Evolutionary conservation across 208 protist species (phyloP), one percentile per base, ranked within the genome.

Genomic region (Crithidia thermophila): DNA sequence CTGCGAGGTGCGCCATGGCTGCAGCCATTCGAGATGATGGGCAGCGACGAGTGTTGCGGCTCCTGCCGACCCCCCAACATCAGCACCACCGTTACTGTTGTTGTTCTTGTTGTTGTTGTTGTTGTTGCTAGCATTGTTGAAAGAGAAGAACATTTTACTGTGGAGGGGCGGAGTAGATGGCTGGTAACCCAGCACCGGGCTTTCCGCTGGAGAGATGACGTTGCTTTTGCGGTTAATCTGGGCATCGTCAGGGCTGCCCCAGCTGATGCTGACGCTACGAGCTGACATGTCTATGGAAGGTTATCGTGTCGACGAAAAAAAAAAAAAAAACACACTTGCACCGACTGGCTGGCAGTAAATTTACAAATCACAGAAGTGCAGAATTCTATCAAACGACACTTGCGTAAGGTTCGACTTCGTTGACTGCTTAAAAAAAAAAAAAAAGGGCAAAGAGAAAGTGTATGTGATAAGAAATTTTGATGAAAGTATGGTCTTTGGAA

Each of bases 1-100:
- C 42, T 71, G 46, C 28, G 77, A 60, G 7, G 72, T 77, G 47
- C 82, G 82, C 85, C 85, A 91, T 31, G 77, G 73, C 70, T 72
- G 28, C 3, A 91, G 57, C 81, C 75, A 81, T 4, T 52, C 69
- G 11, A 75, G 47, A 16, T 13, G 18, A 42, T n/a, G 1, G 18
- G 65, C 37, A 39, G 21, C 34, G 31, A 4, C 10, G 34, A 11
- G n/a, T n/a, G n/a, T n/a, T n/a, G n/a, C n/a, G n/a, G n/a, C n/a
- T n/a, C n/a, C n/a, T n/a, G n/a, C n/a, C n/a, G n/a, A n/a, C n/a
- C n/a, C n/a, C n/a, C n/a, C n/a, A n/a, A 28, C 28, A 21, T 14
- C 10, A 21, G 13, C 36, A 30, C 8, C 28, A 23, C 2, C 36
- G n/a, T 56, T 18, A 0, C 0, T 23, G 31, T 18, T 9, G 31